phyloP scores from a whole-genome alignment of 176 grass and related monocot genomes.

The Secale cereale region DNA sequence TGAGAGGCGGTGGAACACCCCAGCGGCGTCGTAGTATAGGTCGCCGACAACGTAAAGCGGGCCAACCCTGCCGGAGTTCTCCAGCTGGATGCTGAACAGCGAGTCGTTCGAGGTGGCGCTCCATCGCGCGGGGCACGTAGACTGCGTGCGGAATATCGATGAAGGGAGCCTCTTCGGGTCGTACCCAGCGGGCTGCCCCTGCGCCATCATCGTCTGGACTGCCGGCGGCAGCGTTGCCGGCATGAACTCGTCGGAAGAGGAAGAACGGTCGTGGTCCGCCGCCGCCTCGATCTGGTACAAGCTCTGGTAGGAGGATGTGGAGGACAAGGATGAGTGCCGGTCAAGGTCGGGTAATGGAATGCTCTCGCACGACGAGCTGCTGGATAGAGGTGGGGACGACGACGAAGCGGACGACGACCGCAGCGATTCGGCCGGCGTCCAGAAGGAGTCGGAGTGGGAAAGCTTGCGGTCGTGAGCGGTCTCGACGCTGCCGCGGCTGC shows the following conservation, averaged over 20 bases:
- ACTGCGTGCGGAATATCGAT: constrained; percentile 32
- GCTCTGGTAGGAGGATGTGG: constrained; percentile 30
- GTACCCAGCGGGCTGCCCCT: neutral
- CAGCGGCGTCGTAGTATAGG: constrained; percentile 26
- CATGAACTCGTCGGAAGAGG: neutral
- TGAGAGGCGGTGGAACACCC: constrained; percentile 7
- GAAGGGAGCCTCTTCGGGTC: constrained; percentile 32
- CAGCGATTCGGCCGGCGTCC: neutral
- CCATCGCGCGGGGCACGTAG: constrained; percentile 27
- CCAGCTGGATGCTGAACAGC: constrained; percentile 46
- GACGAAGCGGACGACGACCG: neutral
- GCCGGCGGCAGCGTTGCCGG: neutral
- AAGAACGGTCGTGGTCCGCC: neutral
- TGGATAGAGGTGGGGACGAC: constrained; percentile 7
- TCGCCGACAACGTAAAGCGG: constrained; percentile 8
- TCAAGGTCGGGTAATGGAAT: neutral
- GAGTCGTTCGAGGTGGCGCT: constrained; percentile 34
- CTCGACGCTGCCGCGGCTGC: neutral
- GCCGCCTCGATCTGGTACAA: constrained; percentile 19
- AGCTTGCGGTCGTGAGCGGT: neutral
- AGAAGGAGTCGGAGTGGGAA: constrained; percentile 13
- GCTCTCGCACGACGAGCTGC: constrained; percentile 30
- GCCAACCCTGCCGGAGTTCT: neutral
- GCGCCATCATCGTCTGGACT: constrained; percentile 23
- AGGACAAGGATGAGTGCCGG: constrained; percentile 1